These are phyloP conservation scores for Xylaria sp. DNA, from an alignment of 2,329 filamentous ascomycete species.

Conservation along the genomic window DNA sequence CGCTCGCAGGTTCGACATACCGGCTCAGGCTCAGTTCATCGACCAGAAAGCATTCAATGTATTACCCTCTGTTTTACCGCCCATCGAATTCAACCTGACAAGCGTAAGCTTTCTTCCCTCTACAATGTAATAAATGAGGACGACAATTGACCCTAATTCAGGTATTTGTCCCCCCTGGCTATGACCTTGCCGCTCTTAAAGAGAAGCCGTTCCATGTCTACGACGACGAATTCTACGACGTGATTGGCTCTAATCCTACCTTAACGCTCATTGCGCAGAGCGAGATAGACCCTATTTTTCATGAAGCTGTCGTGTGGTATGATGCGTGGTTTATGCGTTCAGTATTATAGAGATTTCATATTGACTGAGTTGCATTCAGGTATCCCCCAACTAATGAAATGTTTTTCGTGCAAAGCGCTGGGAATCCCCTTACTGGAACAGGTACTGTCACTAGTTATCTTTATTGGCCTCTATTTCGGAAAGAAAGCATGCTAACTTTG, in stretches of 20 bases:
- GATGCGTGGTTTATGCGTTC: neutral
- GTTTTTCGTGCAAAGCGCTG: conserved; percentile 66
- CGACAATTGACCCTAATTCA: conserved; percentile 39
- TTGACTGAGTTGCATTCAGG: conserved; percentile 43
- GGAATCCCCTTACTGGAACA: conserved; percentile 59
- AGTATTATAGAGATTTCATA: neutral
- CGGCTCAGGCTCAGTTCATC: conserved; percentile 56
- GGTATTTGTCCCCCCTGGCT: conserved; percentile 59
- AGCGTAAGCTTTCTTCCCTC: conserved; percentile 46
- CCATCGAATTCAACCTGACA: conserved; percentile 52
- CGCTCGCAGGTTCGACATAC: conserved; percentile 39
- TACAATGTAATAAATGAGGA: neutral
- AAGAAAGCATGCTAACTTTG: neutral
- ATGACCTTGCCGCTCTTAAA: conserved; percentile 52
- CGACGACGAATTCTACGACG: conserved; percentile 61
- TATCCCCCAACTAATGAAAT: conserved; percentile 61
- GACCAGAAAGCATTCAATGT: conserved; percentile 59
- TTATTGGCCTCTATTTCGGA: neutral
- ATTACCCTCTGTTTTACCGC: conserved; percentile 53
- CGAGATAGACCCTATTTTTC: conserved; percentile 60
- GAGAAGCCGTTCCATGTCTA: conserved; percentile 60
- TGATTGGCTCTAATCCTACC: conserved; percentile 62
- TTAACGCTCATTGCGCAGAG: conserved; percentile 61
- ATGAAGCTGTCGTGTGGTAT: conserved; percentile 67
- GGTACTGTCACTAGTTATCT: conserved; percentile 29